Evolutionary conservation across 129 eudicot species (phyloP).

Genomic region (Chrysanthemum seticuspe): DNA sequence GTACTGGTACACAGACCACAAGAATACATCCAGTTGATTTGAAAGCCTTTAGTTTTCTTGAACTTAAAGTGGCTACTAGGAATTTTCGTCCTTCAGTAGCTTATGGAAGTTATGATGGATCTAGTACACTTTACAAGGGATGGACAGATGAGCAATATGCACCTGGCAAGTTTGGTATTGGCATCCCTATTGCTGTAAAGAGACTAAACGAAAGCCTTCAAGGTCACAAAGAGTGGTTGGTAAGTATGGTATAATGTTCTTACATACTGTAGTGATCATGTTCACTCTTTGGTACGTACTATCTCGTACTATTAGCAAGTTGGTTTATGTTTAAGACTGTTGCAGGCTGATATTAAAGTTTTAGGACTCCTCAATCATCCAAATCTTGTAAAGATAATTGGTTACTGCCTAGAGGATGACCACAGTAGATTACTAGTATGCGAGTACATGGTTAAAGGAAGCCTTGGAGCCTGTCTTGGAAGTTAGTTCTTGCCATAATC

Average conservation of each 20-base stretch:
- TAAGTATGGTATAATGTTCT: slow-evolving; percentile 28
- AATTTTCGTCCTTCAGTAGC: slow-evolving; percentile 50
- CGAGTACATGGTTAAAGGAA: slow-evolving; percentile 12
- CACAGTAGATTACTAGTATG: neutral
- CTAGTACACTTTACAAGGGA: slow-evolving; percentile 49
- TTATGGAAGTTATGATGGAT: slow-evolving; percentile 42
- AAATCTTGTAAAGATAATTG: slow-evolving; percentile 16
- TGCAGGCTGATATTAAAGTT: neutral
- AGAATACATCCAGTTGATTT: slow-evolving; percentile 16
- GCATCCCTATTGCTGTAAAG: slow-evolving; percentile 51
- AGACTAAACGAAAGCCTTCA: slow-evolving; percentile 45
- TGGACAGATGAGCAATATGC: slow-evolving; percentile 53
- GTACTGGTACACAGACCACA: slow-evolving; percentile 28
- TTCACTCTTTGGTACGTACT: neutral
- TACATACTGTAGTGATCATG: neutral
- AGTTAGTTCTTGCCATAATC: neutral
- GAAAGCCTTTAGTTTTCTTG: slow-evolving; percentile 41
- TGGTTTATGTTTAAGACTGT: neutral
- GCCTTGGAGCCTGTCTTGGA: neutral
- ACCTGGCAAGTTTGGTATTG: slow-evolving; percentile 47
- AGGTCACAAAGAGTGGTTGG: slow-evolving; percentile 59
- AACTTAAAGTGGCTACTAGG: slow-evolving; percentile 46
- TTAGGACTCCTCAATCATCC: slow-evolving; percentile 6
- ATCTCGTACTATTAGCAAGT: neutral
- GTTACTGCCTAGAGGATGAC: slow-evolving; percentile 6